Base-by-base conservation (phyloP, 306 rosid genomes). In the Carpinus fangiana region DNA sequence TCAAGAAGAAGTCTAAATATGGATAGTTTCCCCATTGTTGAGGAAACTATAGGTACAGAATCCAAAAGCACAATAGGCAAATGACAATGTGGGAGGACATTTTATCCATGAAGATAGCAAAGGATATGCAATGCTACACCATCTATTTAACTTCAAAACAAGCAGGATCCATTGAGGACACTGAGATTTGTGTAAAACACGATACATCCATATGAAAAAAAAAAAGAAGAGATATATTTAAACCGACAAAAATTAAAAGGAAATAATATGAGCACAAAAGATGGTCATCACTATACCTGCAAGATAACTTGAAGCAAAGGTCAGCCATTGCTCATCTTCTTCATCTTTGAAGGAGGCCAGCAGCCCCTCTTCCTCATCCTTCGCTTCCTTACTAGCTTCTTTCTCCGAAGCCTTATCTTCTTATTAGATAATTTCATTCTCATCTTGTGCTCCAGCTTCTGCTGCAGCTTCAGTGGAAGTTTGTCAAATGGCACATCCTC, bases 401-500 rank as follows among this genome's bases (percentile, higher is more conserved):
- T 62, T 12, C 38, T 14, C 17, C 45, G 69, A 62, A 62, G 45
- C 69, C 69, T 62, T 12, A 62, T 62, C 69, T 62, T 62, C 69
- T 62, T 62, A 34, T 31, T 31, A 31, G 43, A 62, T 17, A 28
- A 13, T 31, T 62, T 62, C 45, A 62, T 2, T 14, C 17, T 62
- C 69, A 62, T 62, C 69, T 62, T 62, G 69, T 62, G 69, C 69
- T 62, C 69, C 43, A 62, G 69, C 69, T 62, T 62, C 45, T 3
- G 69, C 38, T 62, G 69, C 20, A 62, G 69, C 41, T 62, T 62
- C 45, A 31, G 0, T 2, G 43, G 69, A 31, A 62, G 45, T 28
- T 28, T 62, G 17, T 62, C 69, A 62, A 62, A 16, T 31, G 41
- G 20, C 45, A 62, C 16, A 62, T 62, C 69, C 69, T 12, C 45